phyloP scores from a whole-genome alignment of 2,329 filamentous ascomycete genomes.

The Hypomyces rosellus region DNA sequence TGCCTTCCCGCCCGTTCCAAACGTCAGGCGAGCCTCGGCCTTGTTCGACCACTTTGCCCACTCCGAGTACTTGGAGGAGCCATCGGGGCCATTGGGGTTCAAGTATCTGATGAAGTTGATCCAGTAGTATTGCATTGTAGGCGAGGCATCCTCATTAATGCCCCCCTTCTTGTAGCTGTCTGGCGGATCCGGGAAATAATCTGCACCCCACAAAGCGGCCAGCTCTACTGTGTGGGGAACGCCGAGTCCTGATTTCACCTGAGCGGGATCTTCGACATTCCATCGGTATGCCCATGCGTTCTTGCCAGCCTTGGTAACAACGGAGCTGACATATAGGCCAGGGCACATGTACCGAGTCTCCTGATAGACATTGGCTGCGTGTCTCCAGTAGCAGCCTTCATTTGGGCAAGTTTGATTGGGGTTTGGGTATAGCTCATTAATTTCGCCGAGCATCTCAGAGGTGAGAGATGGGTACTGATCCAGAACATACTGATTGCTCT shows the following conservation, averaged over 20 bases:
- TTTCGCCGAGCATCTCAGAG: slow-evolving; percentile 23
- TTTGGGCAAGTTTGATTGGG: slow-evolving; percentile 26
- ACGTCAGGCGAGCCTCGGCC: slow-evolving; percentile 28
- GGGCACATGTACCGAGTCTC: slow-evolving; percentile 32
- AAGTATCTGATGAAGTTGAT: slow-evolving; percentile 62
- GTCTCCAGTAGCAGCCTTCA: slow-evolving; percentile 31
- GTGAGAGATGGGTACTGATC: slow-evolving; percentile 29
- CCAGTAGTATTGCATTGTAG: slow-evolving; percentile 65
- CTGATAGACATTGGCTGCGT: slow-evolving; percentile 29
- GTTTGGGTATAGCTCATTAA: slow-evolving; percentile 31
- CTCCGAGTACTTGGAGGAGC: slow-evolving; percentile 17
- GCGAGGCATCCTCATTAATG: slow-evolving; percentile 51
- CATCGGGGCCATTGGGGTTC: slow-evolving; percentile 52
- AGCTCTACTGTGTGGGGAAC: slow-evolving; percentile 63
- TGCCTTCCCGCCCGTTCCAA: slow-evolving; percentile 34
- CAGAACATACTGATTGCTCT: slow-evolving; percentile 28
- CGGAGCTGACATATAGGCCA: slow-evolving; percentile 24
- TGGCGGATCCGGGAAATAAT: slow-evolving; percentile 46
- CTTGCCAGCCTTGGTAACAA: slow-evolving; percentile 26
- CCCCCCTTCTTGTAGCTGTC: slow-evolving; percentile 46
- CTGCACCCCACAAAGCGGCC: slow-evolving; percentile 60
- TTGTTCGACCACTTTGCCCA: slow-evolving; percentile 33
- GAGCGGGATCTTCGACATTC: slow-evolving; percentile 54
- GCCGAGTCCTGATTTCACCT: slow-evolving; percentile 50
- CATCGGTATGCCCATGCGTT: slow-evolving; percentile 63